Base-by-base conservation (phyloP, 371 early-diverging fungal genomes). In the Mortierella sp. region DNA sequence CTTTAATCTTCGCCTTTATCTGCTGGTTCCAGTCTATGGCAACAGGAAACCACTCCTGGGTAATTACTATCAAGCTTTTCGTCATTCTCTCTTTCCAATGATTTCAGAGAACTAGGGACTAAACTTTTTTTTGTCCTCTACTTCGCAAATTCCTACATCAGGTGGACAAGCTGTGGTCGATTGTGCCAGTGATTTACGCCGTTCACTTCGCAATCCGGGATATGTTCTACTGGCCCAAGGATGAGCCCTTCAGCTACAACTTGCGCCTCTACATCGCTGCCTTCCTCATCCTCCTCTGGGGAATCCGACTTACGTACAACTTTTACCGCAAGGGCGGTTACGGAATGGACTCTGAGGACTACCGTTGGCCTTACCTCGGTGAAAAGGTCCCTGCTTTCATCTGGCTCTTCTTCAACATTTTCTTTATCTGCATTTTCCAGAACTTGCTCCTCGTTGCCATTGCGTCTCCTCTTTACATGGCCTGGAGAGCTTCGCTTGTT, bases 321-420 rank as follows among this genome's bases (percentile, higher is more conserved):
- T 96, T 96, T 60, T 77, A 84, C 73, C 90, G 95, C 31, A 94
- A 96, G 74, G 97, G 97, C 0, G 97, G 97, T 1, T 97, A 96
- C 84, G 87, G 86, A n/a, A 82, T 88, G 74, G 86, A 89, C 7
- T 90, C 91, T 0, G 94, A 98, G 82, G 98, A 97, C 77, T 92
- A 95, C 77, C 94, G 98, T 5, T 98, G 95, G 93, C 89, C 91
- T 0, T 89, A 90, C 21, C 89, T 97, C 34, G 84, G 79, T 13
- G 68, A 80, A 11, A 78, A 77, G 31, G 79, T 93, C 31, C 90
- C 91, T 26, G 38, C 79, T 1, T 47, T 91, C 11, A 45, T 84
- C 2, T 97, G 96, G 95, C 90, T 95, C 55, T 13, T 95, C 26
- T 93, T 97, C 76, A 95, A 96, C 79, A 60, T 96, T 48, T 63